These are phyloP conservation scores for Mycosphaerella sp. DNA, from an alignment of 2,329 filamentous ascomycete species.

Conservation along the genomic window DNA sequence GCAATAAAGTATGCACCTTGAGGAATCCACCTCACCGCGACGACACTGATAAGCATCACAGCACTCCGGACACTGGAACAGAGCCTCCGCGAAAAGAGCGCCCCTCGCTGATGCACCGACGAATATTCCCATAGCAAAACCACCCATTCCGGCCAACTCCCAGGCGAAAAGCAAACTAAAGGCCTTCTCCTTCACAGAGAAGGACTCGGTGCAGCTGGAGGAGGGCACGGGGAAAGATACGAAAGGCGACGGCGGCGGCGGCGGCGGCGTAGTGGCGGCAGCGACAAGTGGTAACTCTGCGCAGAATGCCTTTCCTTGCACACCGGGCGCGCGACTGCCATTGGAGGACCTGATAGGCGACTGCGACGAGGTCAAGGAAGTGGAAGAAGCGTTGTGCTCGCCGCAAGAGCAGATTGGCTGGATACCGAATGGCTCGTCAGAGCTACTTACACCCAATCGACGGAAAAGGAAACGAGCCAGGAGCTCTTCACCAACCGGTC, in stretches of 20 bases:
- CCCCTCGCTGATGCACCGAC: slow-evolving; percentile 22
- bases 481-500: slow-evolving; percentile 42
- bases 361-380: slow-evolving; percentile 49
- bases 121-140: slow-evolving; percentile 30
- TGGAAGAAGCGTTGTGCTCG: slow-evolving; percentile 45
- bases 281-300: slow-evolving; percentile 21
- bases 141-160: slow-evolving; percentile 46
- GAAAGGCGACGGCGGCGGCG: neutral
- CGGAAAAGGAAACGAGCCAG: slow-evolving; percentile 41
- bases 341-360: slow-evolving; percentile 57
- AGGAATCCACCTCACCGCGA: neutral
- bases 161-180: slow-evolving; percentile 51
- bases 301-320: slow-evolving; percentile 47
- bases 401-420: slow-evolving; percentile 58
- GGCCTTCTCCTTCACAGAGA: slow-evolving; percentile 47
- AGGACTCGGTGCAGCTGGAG: slow-evolving; percentile 31
- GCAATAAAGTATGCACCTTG: slow-evolving; percentile 37
- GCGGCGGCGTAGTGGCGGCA: slow-evolving; percentile 2
- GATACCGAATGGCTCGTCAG: slow-evolving; percentile 45
- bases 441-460: slow-evolving; percentile 38
- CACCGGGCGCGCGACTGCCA: slow-evolving; percentile 53
- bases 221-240: slow-evolving; percentile 39
- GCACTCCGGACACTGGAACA: slow-evolving; percentile 27
- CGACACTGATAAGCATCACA: slow-evolving; percentile 5
- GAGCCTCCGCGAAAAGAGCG: slow-evolving; percentile 15